Evolutionary conservation across 371 early-diverging fungal genomes (phyloP).

Genomic region (Funneliformis caledonium): DNA sequence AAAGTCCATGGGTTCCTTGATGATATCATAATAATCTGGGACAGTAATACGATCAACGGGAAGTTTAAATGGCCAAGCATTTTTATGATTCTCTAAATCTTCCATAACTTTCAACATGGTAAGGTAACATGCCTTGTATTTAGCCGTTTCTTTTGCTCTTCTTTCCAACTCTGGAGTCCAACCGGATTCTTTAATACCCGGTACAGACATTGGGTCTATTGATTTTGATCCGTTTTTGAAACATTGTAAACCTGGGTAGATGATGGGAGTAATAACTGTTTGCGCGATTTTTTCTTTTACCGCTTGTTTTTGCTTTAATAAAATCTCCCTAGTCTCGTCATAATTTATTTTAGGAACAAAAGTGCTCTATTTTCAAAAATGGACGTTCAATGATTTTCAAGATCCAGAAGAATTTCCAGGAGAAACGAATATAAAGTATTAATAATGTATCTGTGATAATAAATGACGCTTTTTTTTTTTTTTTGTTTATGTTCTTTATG

Average conservation of each 20-base stretch:
- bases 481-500: too few species aligned
- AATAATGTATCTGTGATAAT: too few species aligned
- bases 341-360: slow-evolving; percentile 66
- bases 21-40: slow-evolving; percentile 95
- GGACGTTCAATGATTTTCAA: too few species aligned
- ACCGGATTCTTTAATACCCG: slow-evolving; percentile 85
- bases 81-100: slow-evolving; percentile 77
- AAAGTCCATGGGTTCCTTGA: slow-evolving; percentile 98
- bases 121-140: slow-evolving; percentile 16
- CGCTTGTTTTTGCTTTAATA: slow-evolving; percentile 58
- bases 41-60: slow-evolving; percentile 95
- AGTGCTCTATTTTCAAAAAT: slow-evolving; percentile 50
- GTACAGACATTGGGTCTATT: slow-evolving; percentile 64
- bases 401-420: too few species aligned
- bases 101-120: slow-evolving; percentile 54
- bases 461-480: too few species aligned
- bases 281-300: slow-evolving; percentile 82
- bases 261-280: slow-evolving; percentile 72
- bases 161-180: slow-evolving; percentile 90
- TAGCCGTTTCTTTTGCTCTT: slow-evolving; percentile 41
- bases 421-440: too few species aligned
- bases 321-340: slow-evolving; percentile 58
- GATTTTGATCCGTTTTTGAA: slow-evolving; percentile 64
- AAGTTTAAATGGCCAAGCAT: slow-evolving; percentile 97
- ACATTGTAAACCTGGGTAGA: slow-evolving; percentile 77